Conservation (phyloP, 73 alveolate genomes). For the Tetrahymena borealis region DNA sequence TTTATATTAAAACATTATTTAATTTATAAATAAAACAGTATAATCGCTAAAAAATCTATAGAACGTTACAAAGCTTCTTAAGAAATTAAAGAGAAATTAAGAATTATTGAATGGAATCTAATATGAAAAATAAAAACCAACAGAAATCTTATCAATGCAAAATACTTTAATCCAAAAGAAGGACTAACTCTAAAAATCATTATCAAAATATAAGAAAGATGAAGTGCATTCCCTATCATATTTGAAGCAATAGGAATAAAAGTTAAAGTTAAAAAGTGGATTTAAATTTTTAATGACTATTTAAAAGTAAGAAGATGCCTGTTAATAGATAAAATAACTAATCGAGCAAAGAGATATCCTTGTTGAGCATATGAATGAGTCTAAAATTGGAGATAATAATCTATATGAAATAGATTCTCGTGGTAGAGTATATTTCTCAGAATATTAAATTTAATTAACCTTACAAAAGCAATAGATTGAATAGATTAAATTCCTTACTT, state of each 20-base stretch:
- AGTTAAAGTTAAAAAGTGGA: not conserved
- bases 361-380: too few species aligned
- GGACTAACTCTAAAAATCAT: not conserved
- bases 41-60: not conserved
- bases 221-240: not conserved
- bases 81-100: not conserved
- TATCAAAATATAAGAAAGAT: not conserved
- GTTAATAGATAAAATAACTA: not conserved
- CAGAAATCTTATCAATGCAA: not conserved
- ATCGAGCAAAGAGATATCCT: too few species aligned
- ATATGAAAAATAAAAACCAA: not conserved
- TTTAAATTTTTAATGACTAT: not conserved
- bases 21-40: not conserved
- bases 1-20: not conserved
- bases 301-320: not conserved
- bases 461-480: too few species aligned
- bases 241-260: not conserved
- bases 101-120: not conserved
- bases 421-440: too few species aligned
- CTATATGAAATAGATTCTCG: too few species aligned
- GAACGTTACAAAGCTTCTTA: not conserved
- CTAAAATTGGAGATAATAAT: too few species aligned
- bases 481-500: too few species aligned
- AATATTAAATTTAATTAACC: too few species aligned
- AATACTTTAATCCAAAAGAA: not conserved